Evolutionary conservation across 257 asterid genomes (phyloP).

Genomic region (Schizonepeta tenuifolia): DNA sequence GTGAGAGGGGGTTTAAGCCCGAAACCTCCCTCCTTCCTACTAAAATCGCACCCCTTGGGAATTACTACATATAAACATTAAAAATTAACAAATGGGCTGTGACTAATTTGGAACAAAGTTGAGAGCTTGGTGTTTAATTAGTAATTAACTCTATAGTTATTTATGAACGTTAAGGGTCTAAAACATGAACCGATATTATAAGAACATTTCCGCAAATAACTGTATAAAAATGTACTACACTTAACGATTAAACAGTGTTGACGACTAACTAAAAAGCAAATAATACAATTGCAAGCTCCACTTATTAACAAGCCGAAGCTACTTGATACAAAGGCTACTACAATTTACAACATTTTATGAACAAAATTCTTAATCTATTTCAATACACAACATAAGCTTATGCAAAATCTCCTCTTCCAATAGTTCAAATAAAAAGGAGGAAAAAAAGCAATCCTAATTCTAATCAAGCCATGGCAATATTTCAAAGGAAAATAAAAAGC

Average conservation of each 20-base stretch:
- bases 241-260: no score
- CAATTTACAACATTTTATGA: conserved; percentile 36
- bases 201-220: background rate
- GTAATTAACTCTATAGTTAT: no score
- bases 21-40: no score
- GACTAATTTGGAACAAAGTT: no score
- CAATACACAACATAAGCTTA: background rate
- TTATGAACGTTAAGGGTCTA: no score
- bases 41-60: no score
- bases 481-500: conserved; percentile 21
- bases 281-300: background rate
- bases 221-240: no score
- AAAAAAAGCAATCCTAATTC: conserved; percentile 6
- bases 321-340: background rate
- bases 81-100: no score
- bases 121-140: no score
- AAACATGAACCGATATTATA: no score
- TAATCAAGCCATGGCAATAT: conserved; percentile 31
- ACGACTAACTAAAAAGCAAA: background rate
- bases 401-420: conserved; percentile 4
- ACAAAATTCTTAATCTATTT: conserved; percentile 28
- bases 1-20: no score
- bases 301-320: conserved; percentile 7
- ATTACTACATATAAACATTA: no score
- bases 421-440: background rate